These are phyloP conservation scores for Vigna angularis DNA, from an alignment of 306 rosid species.

Conservation along the genomic window DNA sequence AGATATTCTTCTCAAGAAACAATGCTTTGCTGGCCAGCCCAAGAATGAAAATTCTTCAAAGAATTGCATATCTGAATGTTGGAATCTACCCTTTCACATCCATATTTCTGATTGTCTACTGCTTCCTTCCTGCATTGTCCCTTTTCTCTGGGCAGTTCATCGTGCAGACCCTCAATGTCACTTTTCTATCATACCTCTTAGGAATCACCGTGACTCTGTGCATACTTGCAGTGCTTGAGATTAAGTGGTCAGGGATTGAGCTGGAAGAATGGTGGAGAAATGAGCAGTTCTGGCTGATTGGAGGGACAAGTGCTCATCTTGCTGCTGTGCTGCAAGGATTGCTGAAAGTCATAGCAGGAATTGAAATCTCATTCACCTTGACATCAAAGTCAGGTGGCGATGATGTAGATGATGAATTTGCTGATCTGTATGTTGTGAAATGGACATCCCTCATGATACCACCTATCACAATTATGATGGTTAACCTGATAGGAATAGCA, in stretches of 20 bases:
- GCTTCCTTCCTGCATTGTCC: slow-evolving; percentile 94
- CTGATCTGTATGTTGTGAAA: slow-evolving; percentile 80
- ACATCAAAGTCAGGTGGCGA: slow-evolving; percentile 91
- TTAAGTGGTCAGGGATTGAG: slow-evolving; percentile 90
- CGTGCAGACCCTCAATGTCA: slow-evolving; percentile 81
- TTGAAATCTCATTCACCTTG: slow-evolving; percentile 89
- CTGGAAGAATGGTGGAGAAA: slow-evolving; percentile 99
- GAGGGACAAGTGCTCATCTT: slow-evolving; percentile 97
- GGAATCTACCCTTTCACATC: slow-evolving; percentile 95
- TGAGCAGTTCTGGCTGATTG: slow-evolving; percentile 95
- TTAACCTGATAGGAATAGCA: slow-evolving; percentile 81
- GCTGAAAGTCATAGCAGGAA: slow-evolving; percentile 84
- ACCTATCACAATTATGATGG: slow-evolving; percentile 86
- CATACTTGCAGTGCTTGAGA: slow-evolving; percentile 91
- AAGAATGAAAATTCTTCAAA: slow-evolving; percentile 81
- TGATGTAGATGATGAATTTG: slow-evolving; percentile 81
- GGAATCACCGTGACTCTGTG: slow-evolving; percentile 73
- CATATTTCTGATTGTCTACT: slow-evolving; percentile 86
- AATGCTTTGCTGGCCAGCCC: slow-evolving; percentile 88
- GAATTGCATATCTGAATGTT: slow-evolving; percentile 90
- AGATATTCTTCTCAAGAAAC: slow-evolving; percentile 93
- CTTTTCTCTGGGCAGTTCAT: slow-evolving; percentile 96
- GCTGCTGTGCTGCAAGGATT: slow-evolving; percentile 95
- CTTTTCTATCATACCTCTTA: slow-evolving; percentile 79
- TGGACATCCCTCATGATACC: slow-evolving; percentile 90